Conservation (phyloP, 2,329 filamentous ascomycete genomes). For the Talaromyces sp. region DNA sequence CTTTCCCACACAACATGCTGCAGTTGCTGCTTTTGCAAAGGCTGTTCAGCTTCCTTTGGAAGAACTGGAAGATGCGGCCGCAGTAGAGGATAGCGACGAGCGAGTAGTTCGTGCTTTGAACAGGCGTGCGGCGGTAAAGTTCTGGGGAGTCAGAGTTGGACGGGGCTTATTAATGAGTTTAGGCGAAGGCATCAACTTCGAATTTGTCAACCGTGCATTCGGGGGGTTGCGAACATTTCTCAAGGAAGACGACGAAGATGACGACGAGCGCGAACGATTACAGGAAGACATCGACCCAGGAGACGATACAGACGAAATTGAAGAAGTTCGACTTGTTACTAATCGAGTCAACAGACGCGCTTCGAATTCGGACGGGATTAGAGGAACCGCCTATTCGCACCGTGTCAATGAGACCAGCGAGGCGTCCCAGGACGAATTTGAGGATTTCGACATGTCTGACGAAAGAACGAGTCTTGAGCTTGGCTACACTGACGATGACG, state of each 20-base stretch:
- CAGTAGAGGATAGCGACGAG: constrained; percentile 15
- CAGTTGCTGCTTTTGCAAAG: constrained; percentile 53
- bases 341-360: neutral
- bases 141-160: constrained; percentile 58
- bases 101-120: constrained; percentile 30
- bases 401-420: neutral
- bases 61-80: constrained; percentile 42
- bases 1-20: constrained; percentile 50
- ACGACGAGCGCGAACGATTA: constrained; percentile 43
- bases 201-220: constrained; percentile 56
- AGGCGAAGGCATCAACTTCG: constrained; percentile 52
- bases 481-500: constrained; percentile 16
- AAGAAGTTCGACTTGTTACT: constrained; percentile 27
- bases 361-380: neutral
- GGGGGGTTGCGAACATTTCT: constrained; percentile 51
- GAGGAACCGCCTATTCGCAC: neutral
- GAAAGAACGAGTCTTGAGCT: neutral
- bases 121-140: constrained; percentile 34
- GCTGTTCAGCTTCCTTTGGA: constrained; percentile 51
- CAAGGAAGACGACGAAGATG: constrained; percentile 33
- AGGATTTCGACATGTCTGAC: constrained; percentile 15
- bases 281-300: constrained; percentile 47
- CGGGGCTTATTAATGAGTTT: constrained; percentile 56
- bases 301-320: constrained; percentile 42
- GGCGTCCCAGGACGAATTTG: constrained; percentile 22